Base-by-base conservation (phyloP, 805 yeast genomes). In the Barnettozyma sucrosica region DNA sequence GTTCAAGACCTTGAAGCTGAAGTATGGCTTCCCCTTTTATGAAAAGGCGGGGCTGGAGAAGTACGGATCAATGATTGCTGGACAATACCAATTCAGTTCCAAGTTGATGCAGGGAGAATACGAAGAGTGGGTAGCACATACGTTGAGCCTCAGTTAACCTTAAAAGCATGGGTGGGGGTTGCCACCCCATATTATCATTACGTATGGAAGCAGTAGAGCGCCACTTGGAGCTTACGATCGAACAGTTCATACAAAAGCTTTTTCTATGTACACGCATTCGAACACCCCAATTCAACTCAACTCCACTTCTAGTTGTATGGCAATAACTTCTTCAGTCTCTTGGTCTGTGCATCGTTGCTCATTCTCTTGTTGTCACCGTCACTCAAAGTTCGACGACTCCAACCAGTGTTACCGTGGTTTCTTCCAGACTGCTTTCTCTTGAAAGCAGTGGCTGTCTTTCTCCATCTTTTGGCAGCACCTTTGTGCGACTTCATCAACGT, bases 351-450 rank as follows among this genome's bases (percentile, higher is more conserved):
- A 21, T 72, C 69, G 41, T 77, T 73, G 36, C 81, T 87, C 55
- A 67, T 62, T 7, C 74, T 78, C 55, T 74, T 83, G 26, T 80
- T 84, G 54, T 80, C 77, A 66, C 84, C 72, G 57, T 74, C 75
- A 51, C 78, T 70, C 59, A 85, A 67, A 23, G 77, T 72, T 44
- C 81, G 74, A 36, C 77, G 69, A 28, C 89, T 76, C 84, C 93
- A 90, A 20, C 96, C 90, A 2, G 89, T 87, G 61, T 90, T 90
- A 44, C 97, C 97, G 64, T 90, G 97, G 55, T 86, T 85, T 70
- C 96, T 79, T 10, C 96, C 95, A 19, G 95, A 85, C 57, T 81
- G 79, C 52, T 76, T 71, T 62, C 88, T 71, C 56, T 81, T 77
- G 66, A 73, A 83, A n/a, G 79, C 77, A 40, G 71, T 70, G 2